Conservation (phyloP, 1,284 basidiomycete genomes). For the Moesziomyces antarcticus region DNA sequence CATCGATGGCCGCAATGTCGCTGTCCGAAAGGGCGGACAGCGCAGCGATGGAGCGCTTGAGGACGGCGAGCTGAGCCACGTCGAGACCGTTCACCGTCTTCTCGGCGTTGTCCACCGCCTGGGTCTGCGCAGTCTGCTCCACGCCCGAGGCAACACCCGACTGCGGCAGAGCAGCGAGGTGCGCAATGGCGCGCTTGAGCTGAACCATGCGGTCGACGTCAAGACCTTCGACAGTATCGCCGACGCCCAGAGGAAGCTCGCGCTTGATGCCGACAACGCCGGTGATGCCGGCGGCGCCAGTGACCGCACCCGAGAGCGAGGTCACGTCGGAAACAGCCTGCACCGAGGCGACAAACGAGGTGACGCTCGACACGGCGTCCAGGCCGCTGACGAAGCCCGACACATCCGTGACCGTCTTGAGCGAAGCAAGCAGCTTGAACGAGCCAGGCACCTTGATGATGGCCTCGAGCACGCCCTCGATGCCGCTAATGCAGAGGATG, state of each 20-base stretch:
- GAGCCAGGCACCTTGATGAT: slow-evolving; percentile 13
- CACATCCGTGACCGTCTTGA: slow-evolving; percentile 28
- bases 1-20: slow-evolving; percentile 4
- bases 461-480: slow-evolving; percentile 11
- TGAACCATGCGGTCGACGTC: slow-evolving; percentile 7
- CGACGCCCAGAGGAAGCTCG: slow-evolving; percentile 12
- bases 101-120: background rate
- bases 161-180: slow-evolving; percentile 21
- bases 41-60: slow-evolving; percentile 22
- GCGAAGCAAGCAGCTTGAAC: slow-evolving; percentile 15
- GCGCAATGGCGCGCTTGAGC: slow-evolving; percentile 25
- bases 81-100: slow-evolving; percentile 3
- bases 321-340: slow-evolving; percentile 14
- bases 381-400: slow-evolving; percentile 21
- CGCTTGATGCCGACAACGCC: slow-evolving; percentile 12
- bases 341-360: slow-evolving; percentile 16
- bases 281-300: background rate
- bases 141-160: slow-evolving; percentile 8
- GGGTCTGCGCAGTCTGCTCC: slow-evolving; percentile 7
- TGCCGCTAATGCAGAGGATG: slow-evolving; percentile 5
- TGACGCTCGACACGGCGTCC: slow-evolving; percentile 5
- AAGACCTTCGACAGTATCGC: slow-evolving; percentile 8
- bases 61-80: slow-evolving; percentile 6
- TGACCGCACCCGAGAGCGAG: background rate
- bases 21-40: slow-evolving; percentile 7